Conservation (phyloP, 805 yeast species). For the Sungouiella blattae region DNA sequence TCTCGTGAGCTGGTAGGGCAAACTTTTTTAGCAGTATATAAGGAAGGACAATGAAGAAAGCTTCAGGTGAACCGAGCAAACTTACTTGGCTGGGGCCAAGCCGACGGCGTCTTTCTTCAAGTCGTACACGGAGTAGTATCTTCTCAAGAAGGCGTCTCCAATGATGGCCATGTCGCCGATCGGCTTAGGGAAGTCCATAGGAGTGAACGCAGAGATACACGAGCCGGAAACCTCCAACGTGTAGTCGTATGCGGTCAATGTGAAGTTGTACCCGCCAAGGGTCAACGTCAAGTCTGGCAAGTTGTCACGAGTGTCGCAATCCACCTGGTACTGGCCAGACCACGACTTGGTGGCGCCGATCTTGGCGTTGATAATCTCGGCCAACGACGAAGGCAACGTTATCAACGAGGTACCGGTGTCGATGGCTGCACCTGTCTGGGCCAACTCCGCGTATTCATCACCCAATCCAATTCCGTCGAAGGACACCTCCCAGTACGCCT, state of each 20-base stretch:
- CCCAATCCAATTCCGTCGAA: conserved; percentile 90
- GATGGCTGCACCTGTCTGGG: conserved; percentile 89
- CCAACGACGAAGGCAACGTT: conserved; percentile 91
- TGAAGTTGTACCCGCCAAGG: conserved; percentile 87
- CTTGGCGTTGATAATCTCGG: conserved; percentile 91
- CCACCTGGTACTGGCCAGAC: conserved; percentile 95
- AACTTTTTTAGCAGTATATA: too few relatives aligned
- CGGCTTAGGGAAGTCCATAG: conserved; percentile 96
- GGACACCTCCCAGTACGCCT: conserved; percentile 99
- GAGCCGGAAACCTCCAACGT: conserved; percentile 92
- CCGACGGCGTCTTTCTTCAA: conserved; percentile 90
- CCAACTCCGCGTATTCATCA: conserved; percentile 81
- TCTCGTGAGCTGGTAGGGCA: too few relatives aligned
- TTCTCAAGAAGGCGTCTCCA: conserved; percentile 97
- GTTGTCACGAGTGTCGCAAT: conserved; percentile 77
- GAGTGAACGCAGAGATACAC: conserved; percentile 94
- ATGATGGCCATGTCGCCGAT: conserved; percentile 94
- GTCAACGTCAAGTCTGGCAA: conserved; percentile 91
- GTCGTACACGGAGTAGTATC: conserved; percentile 91
- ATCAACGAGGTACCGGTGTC: conserved; percentile 98
- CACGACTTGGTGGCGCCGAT: conserved; percentile 97
- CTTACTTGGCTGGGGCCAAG: conserved; percentile 65
- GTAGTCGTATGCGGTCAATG: conserved; percentile 86
- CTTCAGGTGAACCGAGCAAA: too few relatives aligned
- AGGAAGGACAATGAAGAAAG: too few relatives aligned